phyloP scores from a whole-genome alignment of 495 filamentous ascomycete species.

The Penicillium subrubescens region DNA sequence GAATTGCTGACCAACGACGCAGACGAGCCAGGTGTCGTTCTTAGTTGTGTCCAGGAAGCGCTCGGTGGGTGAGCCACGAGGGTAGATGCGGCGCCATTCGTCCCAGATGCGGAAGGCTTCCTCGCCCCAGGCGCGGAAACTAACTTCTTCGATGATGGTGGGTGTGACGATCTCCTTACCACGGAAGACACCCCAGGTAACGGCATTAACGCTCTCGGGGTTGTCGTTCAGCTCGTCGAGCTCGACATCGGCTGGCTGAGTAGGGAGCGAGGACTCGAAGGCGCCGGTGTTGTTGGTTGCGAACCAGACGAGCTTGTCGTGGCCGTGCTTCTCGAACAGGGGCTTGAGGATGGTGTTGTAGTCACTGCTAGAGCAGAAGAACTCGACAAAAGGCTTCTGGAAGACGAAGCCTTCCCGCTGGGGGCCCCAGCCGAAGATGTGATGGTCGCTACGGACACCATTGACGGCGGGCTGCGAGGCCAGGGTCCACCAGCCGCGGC shows the following conservation, averaged over 20 bases:
- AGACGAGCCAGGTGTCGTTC: slow-evolving; percentile 81
- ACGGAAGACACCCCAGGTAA: slow-evolving; percentile 95
- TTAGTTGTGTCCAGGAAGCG: slow-evolving; percentile 66
- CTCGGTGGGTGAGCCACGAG: slow-evolving; percentile 62
- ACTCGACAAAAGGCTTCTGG: slow-evolving; percentile 97
- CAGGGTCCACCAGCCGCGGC: slow-evolving; percentile 88
- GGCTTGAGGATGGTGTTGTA: slow-evolving; percentile 63
- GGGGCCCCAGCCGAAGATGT: slow-evolving; percentile 93
- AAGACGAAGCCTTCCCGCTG: slow-evolving; percentile 87
- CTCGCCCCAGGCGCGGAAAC: slow-evolving; percentile 92
- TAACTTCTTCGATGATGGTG: slow-evolving; percentile 96
- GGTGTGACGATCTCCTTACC: slow-evolving; percentile 97
- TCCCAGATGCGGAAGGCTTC: slow-evolving; percentile 95
- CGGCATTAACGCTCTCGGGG: slow-evolving; percentile 75
- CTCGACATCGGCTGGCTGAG: slow-evolving; percentile 33
- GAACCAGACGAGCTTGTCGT: slow-evolving; percentile 77
- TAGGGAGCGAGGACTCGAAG: slow-evolving; percentile 64
- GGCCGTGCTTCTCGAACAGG: slow-evolving; percentile 58
- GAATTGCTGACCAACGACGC: slow-evolving; percentile 86
- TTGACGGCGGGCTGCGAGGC: slow-evolving; percentile 97
- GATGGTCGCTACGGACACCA: slow-evolving; percentile 71
- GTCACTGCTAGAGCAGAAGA: slow-evolving; percentile 76
- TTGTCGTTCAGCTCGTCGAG: slow-evolving; percentile 37
- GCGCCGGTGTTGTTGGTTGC: slow-evolving; percentile 73
- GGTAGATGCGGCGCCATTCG: slow-evolving; percentile 89